phyloP scores from a whole-genome alignment of 345 rosid genomes.

The Pistacia integerrima region DNA sequence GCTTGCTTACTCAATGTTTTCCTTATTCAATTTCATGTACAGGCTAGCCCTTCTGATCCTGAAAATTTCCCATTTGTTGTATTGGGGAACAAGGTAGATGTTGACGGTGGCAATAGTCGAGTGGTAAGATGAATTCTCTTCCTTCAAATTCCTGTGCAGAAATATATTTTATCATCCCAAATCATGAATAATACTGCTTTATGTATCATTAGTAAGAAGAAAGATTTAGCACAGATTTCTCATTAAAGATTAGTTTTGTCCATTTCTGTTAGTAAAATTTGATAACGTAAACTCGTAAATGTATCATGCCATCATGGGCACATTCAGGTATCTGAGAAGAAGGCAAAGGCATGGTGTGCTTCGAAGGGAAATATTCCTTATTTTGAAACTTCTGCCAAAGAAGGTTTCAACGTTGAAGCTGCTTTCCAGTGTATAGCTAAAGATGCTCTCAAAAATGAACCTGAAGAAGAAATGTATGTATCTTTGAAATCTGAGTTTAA shows the following conservation, averaged over 20 bases:
- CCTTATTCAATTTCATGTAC: constrained; percentile 12
- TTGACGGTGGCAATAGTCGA: constrained; percentile 83
- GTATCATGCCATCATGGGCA: neutral
- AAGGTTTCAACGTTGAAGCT: constrained; percentile 86
- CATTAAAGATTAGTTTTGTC: neutral
- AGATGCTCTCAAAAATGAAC: constrained; percentile 86
- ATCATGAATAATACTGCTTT: neutral
- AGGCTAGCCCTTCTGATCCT: constrained; percentile 92
- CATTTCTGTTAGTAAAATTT: neutral
- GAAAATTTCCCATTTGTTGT: constrained; percentile 87
- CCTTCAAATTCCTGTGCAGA: neutral
- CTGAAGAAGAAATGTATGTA: constrained; percentile 83
- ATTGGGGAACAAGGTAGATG: constrained; percentile 84
- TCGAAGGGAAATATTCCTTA: constrained; percentile 90
- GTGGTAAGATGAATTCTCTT: constrained; percentile 58
- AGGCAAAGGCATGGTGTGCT: constrained; percentile 94
- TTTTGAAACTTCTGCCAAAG: constrained; percentile 92
- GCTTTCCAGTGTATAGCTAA: constrained; percentile 86
- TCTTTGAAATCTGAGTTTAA: neutral
- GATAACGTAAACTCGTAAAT: too few species aligned
- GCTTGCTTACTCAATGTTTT: neutral
- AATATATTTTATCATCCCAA: neutral
- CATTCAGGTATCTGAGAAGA: constrained; percentile 82
- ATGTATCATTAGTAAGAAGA: neutral
- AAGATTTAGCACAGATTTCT: neutral